Base-by-base conservation (phyloP, 192 early-diverging fungal species). In the Chytriomyces sp. region DNA sequence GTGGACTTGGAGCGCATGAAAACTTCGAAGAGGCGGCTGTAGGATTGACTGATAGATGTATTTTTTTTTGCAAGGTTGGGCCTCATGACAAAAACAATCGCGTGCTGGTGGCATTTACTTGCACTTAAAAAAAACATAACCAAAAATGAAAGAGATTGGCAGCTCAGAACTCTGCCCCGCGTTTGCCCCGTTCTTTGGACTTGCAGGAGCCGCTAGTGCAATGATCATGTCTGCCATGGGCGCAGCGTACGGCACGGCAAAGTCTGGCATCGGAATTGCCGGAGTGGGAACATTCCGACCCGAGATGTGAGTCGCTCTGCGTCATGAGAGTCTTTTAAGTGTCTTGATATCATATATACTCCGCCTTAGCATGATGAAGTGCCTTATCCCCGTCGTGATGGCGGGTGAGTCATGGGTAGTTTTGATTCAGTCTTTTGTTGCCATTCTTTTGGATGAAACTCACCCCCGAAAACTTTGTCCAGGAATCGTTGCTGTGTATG, bases 401-500 rank as follows among this genome's bases (percentile, higher is more conserved):
- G 88, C 78, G 45, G 78, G 79, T 78, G 10, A 16, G 65, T 57
- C 10, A 9, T 11, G 50, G 35, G 35, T 35, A 35, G 35, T 35
- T 35, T 35, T 1, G 2, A 35, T 35, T 35, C 35, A 35, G 35
- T 35, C 35, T 35, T 35, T 35, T 35, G 53, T 20, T 13, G 16
- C 50, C 53, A 57, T 57, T 57, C 53, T 13, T 57, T 57, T 57
- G 1, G 16, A n/a, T 57, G 16, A 57, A 13, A 57, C 53, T 20
- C 53, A 57, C 13, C 53, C 16, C 3, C 35, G 13, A 20, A 57
- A 57, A 53, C 50, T 3, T 20, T 20, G 20, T n/a, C 53, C 13
- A 78, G 97, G 96, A 91, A 99, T 99, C 81, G 91, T 99, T 85
- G 96, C 92, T 43, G 95, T 99, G 59, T 99, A 99, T 88, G 98